A percentile compares a stretch with the other conserved stretches of the same genome.
phyloP scores from a whole-genome alignment of 1,139 yeast species.

The Pichia terricola region DNA sequence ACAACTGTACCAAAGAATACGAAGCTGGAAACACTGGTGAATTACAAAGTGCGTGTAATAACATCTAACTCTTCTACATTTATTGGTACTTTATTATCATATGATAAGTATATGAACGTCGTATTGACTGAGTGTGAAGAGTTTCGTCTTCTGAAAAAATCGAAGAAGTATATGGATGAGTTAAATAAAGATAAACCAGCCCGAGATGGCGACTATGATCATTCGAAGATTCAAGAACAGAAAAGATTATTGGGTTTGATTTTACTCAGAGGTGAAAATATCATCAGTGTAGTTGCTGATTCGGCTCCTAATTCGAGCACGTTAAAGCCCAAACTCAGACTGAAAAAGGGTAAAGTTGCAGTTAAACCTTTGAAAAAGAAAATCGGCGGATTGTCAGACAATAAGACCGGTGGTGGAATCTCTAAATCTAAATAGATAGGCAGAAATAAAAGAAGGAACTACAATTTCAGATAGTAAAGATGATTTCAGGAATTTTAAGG shows the following conservation, averaged over 20 bases:
- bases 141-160: conserved; percentile 61
- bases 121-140: conserved; percentile 84
- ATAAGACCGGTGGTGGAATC: conserved; percentile 3
- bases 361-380: conserved; percentile 23
- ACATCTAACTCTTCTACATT: conserved; percentile 69
- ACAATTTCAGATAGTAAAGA: too few species aligned
- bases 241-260: conserved; percentile 72
- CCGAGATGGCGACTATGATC: conserved; percentile 16
- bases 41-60: conserved; percentile 64
- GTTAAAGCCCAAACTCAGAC: conserved; percentile 22
- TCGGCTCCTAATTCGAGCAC: conserved; percentile 45
- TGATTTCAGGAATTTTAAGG: too few species aligned
- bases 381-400: conserved; percentile 4
- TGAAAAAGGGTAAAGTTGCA: conserved; percentile 24
- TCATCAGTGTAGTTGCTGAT: conserved; percentile 76
- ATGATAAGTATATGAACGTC: conserved; percentile 81
- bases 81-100: conserved; percentile 75
- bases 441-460: too few species aligned
- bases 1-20: conserved; percentile 28
- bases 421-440: too few species aligned
- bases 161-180: conserved; percentile 33
- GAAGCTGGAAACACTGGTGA: conserved; percentile 47
- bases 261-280: conserved; percentile 80
- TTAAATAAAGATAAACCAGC: conserved; percentile 15
- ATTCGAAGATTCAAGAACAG: conserved; percentile 37